Evolutionary conservation across 169 alveolate genomes (phyloP).

Genomic region (Babesia bigemina): DNA sequence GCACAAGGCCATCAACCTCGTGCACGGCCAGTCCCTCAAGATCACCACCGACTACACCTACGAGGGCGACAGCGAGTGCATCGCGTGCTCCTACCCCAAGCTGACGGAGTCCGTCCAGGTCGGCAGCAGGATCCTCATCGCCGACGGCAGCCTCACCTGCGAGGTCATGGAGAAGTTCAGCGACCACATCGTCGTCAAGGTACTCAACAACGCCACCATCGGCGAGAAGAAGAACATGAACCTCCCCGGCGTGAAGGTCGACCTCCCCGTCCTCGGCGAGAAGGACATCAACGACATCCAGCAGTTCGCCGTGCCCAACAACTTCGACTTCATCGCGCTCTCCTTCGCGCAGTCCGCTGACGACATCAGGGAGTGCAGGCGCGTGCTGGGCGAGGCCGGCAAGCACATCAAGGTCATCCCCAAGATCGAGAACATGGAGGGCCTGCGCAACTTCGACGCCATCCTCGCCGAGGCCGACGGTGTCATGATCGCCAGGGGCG

Average conservation of each 20-base stretch:
- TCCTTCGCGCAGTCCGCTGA: conserved; percentile 85
- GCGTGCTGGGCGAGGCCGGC: conserved; percentile 84
- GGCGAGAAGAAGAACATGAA: conserved; percentile 98
- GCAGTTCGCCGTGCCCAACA: conserved; percentile 95
- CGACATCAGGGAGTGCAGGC: conserved; percentile 76
- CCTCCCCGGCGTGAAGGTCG: conserved; percentile 96
- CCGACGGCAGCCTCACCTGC: conserved; percentile 94
- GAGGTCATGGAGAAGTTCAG: conserved; percentile 89
- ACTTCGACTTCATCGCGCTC: conserved; percentile 93
- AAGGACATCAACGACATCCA: conserved; percentile 95
- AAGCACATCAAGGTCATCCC: conserved; percentile 94
- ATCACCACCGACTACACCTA: conserved; percentile 93
- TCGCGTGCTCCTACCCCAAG: conserved; percentile 92
- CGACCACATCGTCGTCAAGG: conserved; percentile 84
- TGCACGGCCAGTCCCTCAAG: conserved; percentile 90
- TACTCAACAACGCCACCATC: conserved; percentile 89
- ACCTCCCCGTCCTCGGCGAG: conserved; percentile 96
- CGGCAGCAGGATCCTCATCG: conserved; percentile 94
- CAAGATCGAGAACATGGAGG: conserved; percentile 97
- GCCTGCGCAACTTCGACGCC: conserved; percentile 92
- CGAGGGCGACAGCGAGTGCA: conserved; percentile 89
- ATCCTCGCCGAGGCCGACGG: conserved; percentile 96
- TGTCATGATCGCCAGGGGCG: conserved; percentile 99
- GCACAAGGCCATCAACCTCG: conserved; percentile 84
- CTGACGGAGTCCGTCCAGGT: conserved; percentile 92